Percentiles rank a stretch among this genome's conserved stretches.
Conservation (phyloP, 2,329 filamentous ascomycete genomes). For the Nigrograna mackinnonii region DNA sequence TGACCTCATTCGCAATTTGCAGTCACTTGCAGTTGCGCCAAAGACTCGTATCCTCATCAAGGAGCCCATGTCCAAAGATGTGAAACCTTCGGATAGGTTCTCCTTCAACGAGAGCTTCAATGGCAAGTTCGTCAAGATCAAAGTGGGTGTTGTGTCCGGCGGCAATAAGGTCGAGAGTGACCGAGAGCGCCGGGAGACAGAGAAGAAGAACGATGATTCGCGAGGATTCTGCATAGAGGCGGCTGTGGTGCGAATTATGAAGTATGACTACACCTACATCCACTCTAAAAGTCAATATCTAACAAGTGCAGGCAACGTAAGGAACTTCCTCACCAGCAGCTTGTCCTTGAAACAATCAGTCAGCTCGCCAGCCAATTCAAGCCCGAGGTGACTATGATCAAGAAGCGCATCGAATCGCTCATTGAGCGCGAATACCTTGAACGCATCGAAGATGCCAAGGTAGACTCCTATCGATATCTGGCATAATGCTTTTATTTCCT, state of each 20-base stretch:
- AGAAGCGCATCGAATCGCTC: constrained; percentile 78
- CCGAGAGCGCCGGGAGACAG: constrained; percentile 68
- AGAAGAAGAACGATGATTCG: constrained; percentile 75
- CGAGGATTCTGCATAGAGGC: constrained; percentile 74
- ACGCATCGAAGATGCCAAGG: constrained; percentile 66
- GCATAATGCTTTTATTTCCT: constrained; percentile 54
- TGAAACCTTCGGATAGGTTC: constrained; percentile 79
- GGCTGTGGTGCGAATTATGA: constrained; percentile 81
- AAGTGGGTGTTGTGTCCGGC: constrained; percentile 80
- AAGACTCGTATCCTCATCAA: constrained; percentile 84
- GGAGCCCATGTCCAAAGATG: constrained; percentile 75
- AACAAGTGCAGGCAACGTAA: constrained; percentile 67
- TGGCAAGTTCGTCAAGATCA: constrained; percentile 84
- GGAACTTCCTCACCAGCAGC: constrained; percentile 68
- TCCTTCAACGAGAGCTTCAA: constrained; percentile 80
- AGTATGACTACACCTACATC: constrained; percentile 58
- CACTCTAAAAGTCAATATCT: constrained; percentile 31
- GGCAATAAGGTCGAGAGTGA: constrained; percentile 83
- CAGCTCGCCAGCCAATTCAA: constrained; percentile 72
- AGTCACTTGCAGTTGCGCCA: constrained; percentile 78
- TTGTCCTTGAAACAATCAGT: constrained; percentile 72
- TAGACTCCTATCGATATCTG: constrained; percentile 71
- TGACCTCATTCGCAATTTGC: constrained; percentile 77
- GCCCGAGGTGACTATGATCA: constrained; percentile 76
- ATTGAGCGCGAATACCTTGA: constrained; percentile 80